Evolutionary conservation across 1,284 basidiomycete species (phyloP), one percentile per base, ranked within the genome.

Genomic region (Papiliotrema laurentii): DNA sequence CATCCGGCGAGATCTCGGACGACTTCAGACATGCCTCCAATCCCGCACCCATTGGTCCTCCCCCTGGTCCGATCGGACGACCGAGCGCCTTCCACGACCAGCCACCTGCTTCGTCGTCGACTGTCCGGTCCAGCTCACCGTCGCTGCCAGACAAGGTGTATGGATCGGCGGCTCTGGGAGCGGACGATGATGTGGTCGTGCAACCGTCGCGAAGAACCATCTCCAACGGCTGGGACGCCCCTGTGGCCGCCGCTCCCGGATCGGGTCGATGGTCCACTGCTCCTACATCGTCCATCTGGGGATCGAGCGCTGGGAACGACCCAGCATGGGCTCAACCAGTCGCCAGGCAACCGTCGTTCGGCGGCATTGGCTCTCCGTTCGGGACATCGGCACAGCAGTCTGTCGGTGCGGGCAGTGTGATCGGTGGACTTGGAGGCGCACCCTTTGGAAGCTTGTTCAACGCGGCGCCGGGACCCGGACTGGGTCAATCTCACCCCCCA

Each of bases 111-210:
- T 27, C 36, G 16, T 58, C 59, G 1, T 49, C 53, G n/a, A 28
- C 47, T 2, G 25, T 50, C 33, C 42, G 58, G 18, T 48, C 51
- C 13, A 22, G 14, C 10, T 63, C 62, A 7, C 62, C 63, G 4
- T 45, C 58, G 4, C 59, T 45, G 26, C 63, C 63, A 10, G 66
- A 63, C 14, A 56, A 60, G 45, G 63, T 68, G 3, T 55, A 65
- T 27, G 66, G 66, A 14, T 68, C 66, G 1, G 66, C 66, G 9
- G 66, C 66, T n/a, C 58, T 68, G 5, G 66, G 66, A 28, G 62
- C 50, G 40, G n/a, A n/a, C n/a, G 66, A 68, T 37, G 64, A 68
- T 51, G 64, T 63, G 52, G 61, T 68, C 40, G 64, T 65, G 27
- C 54, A 60, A 44, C 58, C 64, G 13, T 33, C 53, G 18, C 55